Evolutionary conservation across 2,329 filamentous ascomycete genomes (phyloP).

Genomic region (Trichoderma sp.): DNA sequence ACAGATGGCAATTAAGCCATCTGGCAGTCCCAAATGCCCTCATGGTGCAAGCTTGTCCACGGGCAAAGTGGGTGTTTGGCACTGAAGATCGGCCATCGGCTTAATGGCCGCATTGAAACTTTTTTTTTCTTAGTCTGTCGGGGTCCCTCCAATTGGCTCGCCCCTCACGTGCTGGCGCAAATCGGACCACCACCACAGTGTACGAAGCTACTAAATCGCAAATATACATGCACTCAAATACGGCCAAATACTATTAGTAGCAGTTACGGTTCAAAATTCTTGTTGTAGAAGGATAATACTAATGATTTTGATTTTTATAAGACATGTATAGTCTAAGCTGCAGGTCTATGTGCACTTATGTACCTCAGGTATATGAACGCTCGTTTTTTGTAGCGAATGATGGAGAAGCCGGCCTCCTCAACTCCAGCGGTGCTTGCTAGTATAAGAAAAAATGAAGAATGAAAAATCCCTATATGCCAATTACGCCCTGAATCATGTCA

Average conservation of each 20-base stretch:
- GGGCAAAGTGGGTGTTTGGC: constrained; percentile 23
- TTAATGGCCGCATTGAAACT: constrained; percentile 27
- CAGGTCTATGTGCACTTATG: constrained; percentile 17
- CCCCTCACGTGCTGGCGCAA: constrained; percentile 30
- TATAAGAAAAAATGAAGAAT: not conserved
- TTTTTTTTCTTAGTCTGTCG: constrained; percentile 34
- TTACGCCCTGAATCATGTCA: not conserved
- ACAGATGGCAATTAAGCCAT: constrained; percentile 46
- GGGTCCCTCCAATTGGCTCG: constrained; percentile 25
- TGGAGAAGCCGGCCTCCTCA: constrained; percentile 11
- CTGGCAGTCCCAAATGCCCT: constrained; percentile 44
- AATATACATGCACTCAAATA: not conserved
- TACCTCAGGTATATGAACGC: constrained; percentile 19
- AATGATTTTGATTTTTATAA: not conserved
- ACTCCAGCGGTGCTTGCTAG: constrained; percentile 23
- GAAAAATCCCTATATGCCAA: constrained; percentile 1
- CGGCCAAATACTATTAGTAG: not conserved
- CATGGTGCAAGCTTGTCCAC: constrained; percentile 37
- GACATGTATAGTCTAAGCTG: not conserved
- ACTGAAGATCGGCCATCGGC: constrained; percentile 18
- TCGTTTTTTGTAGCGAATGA: constrained; percentile 12
- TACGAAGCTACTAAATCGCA: not conserved
- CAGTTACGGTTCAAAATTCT: not conserved
- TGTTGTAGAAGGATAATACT: not conserved
- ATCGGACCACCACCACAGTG: constrained; percentile 22